Evolutionary conservation across 2,329 filamentous ascomycete genomes (phyloP).

Genomic region (Teratosphaeria destructans): DNA sequence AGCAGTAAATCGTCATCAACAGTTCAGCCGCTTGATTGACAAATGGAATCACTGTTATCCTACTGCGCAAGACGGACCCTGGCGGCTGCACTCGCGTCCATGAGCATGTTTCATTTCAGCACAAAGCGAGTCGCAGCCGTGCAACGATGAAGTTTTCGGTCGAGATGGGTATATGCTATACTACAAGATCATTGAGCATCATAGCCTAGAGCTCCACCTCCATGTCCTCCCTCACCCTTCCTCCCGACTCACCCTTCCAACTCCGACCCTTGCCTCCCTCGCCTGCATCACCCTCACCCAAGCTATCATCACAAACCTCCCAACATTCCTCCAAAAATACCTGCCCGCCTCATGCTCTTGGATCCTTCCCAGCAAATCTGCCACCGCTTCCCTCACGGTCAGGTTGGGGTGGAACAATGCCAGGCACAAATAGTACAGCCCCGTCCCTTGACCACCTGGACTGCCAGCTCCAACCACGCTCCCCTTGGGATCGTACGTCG

Average conservation of each 20-base stretch:
- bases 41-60: no score
- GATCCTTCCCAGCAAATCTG: conserved; percentile 72
- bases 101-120: no score
- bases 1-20: no score
- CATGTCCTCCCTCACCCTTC: neutral
- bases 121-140: no score
- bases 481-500: conserved; percentile 15
- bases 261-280: neutral
- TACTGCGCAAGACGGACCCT: no score
- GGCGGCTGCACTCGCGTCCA: no score
- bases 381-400: conserved; percentile 66
- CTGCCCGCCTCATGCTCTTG: conserved; percentile 79
- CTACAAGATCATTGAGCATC: neutral
- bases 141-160: neutral
- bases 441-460: conserved; percentile 6
- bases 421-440: conserved; percentile 86
- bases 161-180: neutral
- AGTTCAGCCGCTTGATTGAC: no score
- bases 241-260: neutral
- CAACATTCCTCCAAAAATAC: conserved; percentile 83
- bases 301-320: conserved; percentile 78
- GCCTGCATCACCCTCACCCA: conserved; percentile 60
- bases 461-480: conserved; percentile 2
- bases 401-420: conserved; percentile 83
- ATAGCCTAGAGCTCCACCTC: neutral